Base-by-base conservation (phyloP, 2,329 filamentous ascomycete species). In the Ophiognomonia clavigignenti-juglandacearum region DNA sequence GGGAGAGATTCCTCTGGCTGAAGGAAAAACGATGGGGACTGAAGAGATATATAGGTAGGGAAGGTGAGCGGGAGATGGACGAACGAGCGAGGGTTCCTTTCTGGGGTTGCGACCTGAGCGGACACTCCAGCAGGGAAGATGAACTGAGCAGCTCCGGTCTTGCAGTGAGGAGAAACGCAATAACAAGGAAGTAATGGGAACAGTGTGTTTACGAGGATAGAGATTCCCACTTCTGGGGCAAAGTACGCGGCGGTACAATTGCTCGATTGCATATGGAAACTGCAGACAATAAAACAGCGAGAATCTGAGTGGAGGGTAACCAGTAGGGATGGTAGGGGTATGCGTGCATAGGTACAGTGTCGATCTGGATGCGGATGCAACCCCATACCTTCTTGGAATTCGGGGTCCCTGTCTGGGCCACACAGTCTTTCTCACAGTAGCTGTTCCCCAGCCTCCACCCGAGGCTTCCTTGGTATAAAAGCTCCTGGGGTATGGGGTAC, bases 31-130 rank as follows among this genome's bases (percentile, higher is more conserved):
- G 64, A 65, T 65, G 60, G 59, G 65, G 62, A 62, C 63, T 42
- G 48, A 47, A 64, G 64, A 63, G 67, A 73, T 74, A 74, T 74
- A 73, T 72, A 73, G 64, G 57, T 61, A 60, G 59, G n/a, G n/a
- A n/a, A n/a, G 47, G 41, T 49, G 48, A 44, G 51, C 51, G 43
- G 40, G 45, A 44, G 35, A 48, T 47, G 50, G 50, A 50, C 32
- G 48, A 47, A 41, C 53, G 53, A 53, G 50, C 29, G 50, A 58
- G 52, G n/a, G n/a, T n/a, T n/a, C 48, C 24, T 45, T 45, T 40
- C 45, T 48, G 49, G 45, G 49, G 45, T 48, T 47, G 37, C 29
- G 45, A 41, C 24, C 29, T 40, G 48, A 34, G 48, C 45, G 48
- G 49, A 39, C 42, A 48, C 42, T 37, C 40, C 49, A 37, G n/a